Evolutionary conservation across 768 basidiomycete species (phyloP), one percentile per base, ranked within the genome.

Genomic region (Pleurotus eryngii): DNA sequence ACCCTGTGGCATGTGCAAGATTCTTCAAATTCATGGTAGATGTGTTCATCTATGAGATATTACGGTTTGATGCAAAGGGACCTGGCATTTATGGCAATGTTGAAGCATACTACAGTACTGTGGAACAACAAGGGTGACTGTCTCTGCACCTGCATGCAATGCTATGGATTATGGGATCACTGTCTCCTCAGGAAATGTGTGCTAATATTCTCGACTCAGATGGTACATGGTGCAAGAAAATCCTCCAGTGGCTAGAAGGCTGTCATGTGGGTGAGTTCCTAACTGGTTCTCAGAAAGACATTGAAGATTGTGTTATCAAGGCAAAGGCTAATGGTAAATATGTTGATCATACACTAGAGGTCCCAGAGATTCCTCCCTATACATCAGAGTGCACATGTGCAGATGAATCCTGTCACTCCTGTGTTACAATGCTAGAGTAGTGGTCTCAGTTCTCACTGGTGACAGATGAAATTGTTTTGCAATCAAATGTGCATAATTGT

Each of bases 231-330:
- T 64, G 67, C 46, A 51, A 61, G 22, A 53, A 49, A 11, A 18
- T 76, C 1, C 49, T 76, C 0, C 27, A 57, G 15, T 76, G 72
- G 58, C 40, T 77, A 2, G 74, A 76, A 54, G 54, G 56, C 7
- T 54, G 50, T 12, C 70, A 72, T 57, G 48, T 58, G 1, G 76
- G 74, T 5, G 66, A 74, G 27, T 72, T 73, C 47, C 14, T 58
- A 7, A 67, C 63, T 8, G 70, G 66, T 1, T 53, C 63, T 0
- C 51, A 62, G 22, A 60, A 60, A 5, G 57, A 66, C 0, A 58
- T 71, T 4, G 5, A 48, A 42, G 40, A 57, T 15, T 37, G 42
- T 9, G 17, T 49, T 9, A 27, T 55, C 8, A 2, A 57, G 2
- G n/a, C 27, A 8, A 26, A 17, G 17, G 12, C 30, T 55, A n/a